These are phyloP conservation scores for Smithsoniella earleae DNA, from an alignment of 163 green algal genomes.

Conservation along the genomic window DNA sequence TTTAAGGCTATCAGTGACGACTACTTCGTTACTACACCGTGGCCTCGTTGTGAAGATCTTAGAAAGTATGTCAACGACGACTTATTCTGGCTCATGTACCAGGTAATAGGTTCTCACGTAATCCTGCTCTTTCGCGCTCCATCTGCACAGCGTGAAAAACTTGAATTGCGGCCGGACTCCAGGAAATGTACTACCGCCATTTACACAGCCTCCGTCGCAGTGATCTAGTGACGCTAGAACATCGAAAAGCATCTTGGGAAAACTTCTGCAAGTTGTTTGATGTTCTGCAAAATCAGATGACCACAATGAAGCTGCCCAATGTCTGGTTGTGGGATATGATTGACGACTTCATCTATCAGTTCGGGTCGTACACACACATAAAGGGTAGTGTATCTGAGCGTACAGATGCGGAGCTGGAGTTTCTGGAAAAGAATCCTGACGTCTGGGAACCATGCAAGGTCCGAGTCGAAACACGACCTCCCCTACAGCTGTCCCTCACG, in stretches of 20 bases:
- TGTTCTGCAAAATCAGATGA: conserved; percentile 77
- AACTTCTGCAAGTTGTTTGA: conserved; percentile 89
- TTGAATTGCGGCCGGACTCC: conserved; percentile 6
- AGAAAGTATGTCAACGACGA: conserved; percentile 90
- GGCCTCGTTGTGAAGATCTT: conserved; percentile 81
- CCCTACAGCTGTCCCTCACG: neutral
- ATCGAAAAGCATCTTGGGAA: conserved; percentile 78
- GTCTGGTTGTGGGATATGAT: conserved; percentile 98
- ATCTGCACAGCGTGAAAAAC: neutral
- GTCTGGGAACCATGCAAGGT: conserved; percentile 37
- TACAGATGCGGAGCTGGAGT: conserved; percentile 44
- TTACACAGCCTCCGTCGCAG: conserved; percentile 55
- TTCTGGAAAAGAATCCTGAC: conserved; percentile 42
- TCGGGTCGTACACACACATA: conserved; percentile 52
- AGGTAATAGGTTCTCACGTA: conserved; percentile 43
- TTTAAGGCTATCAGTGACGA: conserved; percentile 92
- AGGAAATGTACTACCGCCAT: conserved; percentile 92
- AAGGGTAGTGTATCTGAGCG: conserved; percentile 34
- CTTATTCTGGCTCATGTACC: conserved; percentile 97
- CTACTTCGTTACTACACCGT: conserved; percentile 84
- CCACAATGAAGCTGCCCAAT: conserved; percentile 98
- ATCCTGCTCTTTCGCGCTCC: neutral
- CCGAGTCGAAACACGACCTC: neutral
- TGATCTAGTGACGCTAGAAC: conserved; percentile 42
- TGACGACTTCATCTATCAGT: conserved; percentile 99